Base-by-base conservation (phyloP, 805 yeast species). In the Candida germanica region DNA sequence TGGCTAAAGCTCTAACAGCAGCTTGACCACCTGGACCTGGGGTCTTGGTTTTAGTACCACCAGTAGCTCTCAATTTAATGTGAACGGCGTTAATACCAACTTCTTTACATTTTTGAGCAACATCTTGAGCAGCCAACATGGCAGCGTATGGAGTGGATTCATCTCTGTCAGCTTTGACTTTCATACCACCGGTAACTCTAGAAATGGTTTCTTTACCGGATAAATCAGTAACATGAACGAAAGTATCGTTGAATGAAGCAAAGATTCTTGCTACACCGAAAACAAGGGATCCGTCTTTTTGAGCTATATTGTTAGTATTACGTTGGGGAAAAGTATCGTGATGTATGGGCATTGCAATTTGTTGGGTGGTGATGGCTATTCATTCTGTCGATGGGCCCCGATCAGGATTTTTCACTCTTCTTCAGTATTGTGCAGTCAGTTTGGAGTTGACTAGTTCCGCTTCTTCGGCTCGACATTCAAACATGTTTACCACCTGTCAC, bases 1-100 rank as follows among this genome's bases (percentile, higher is more conserved):
- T 89, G 65, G 99, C 98, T 66, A 91, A 76, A 69, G 98, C 96
- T 84, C 98, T 85, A 72, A 91, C 76, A 73, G 96, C 96, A 56
- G 96, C 84, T 81, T 93, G 96, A 79, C 97, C 96, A 87, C 96
- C 96, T 80, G 97, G 96, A 82, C 97, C 96, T 77, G 99, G 99
- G 71, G 99, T 91, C 85, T 94, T 93, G 75, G 98, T 85, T 73
- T 87, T 87, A 60, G 98, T 93, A 83, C 99, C 99, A 83, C 99
- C 99, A 59, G 97, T 91, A 69, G 96, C 99, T 87, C 99, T 89
- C 75, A 93, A 82, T 82, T 93, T 93, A 72, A 93, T 79, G 83
- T 93, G 99, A 66, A 93, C 96, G 55, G 99, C 99, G 61, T 95
- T 93, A 70, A 93, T 91, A 72, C 99, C 99, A 56, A 93, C 97